These are phyloP conservation scores for Mortierella hygrophila DNA, from an alignment of 192 early-diverging fungal species.

Conservation along the genomic window DNA sequence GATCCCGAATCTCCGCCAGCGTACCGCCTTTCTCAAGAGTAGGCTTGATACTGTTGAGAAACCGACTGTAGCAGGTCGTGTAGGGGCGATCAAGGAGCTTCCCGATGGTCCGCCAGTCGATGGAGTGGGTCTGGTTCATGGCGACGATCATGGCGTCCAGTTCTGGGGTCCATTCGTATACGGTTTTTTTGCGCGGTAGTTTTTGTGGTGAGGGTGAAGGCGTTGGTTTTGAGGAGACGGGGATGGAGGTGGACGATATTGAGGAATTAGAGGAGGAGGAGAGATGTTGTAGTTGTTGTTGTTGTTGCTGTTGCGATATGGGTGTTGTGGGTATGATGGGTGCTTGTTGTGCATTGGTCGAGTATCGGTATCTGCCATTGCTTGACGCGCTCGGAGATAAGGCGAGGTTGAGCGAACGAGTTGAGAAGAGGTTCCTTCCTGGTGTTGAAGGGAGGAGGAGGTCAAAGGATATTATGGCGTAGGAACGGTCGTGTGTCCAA, in stretches of 20 bases:
- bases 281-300: neutral
- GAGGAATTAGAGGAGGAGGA: neutral
- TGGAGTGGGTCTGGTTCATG: conserved; percentile 2
- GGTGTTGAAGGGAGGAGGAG: neutral
- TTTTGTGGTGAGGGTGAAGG: neutral
- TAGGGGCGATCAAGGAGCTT: conserved; percentile 15
- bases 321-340: neutral
- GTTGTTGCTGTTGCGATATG: neutral
- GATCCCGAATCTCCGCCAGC: conserved; percentile 18
- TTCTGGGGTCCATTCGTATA: conserved; percentile 22
- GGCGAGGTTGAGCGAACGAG: neutral
- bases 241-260: neutral
- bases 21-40: conserved; percentile 15
- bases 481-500: neutral
- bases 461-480: conserved; percentile 7
- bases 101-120: conserved; percentile 39
- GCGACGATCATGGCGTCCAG: conserved; percentile 24
- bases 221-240: too few relatives aligned
- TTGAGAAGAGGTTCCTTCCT: neutral
- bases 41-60: conserved; percentile 10
- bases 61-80: conserved; percentile 26
- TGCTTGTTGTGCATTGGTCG: neutral
- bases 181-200: neutral
- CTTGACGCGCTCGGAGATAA: neutral
- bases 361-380: neutral